Conservation (phyloP, 2,329 filamentous ascomycete species). For the Cercospora janseana region DNA sequence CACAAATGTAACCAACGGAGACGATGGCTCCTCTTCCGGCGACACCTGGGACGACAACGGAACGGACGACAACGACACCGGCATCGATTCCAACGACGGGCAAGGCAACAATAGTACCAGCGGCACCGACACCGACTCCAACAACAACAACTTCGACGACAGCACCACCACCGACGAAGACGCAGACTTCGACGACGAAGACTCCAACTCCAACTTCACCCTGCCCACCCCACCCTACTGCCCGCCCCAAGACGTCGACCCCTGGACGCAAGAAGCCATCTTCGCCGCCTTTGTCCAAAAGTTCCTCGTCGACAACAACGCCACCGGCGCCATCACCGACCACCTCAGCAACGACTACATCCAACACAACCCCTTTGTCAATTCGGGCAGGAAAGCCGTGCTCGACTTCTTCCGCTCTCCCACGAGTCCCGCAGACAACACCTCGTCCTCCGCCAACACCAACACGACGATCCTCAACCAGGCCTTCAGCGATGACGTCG, state of each 20-base stretch:
- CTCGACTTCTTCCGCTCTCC: neutral
- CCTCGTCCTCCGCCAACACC: neutral
- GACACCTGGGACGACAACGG: no score
- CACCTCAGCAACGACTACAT: slow-evolving; percentile 2
- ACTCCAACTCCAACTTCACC: neutral
- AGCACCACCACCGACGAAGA: no score
- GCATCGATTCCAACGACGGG: no score
- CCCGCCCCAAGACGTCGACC: neutral
- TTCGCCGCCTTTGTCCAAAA: neutral
- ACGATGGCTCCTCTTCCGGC: no score
- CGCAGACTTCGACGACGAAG: no score
- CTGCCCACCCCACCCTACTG: neutral
- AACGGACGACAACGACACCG: no score
- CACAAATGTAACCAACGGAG: no score
- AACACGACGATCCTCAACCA: neutral
- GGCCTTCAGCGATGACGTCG: neutral
- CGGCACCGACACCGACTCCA: no score
- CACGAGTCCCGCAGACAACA: no score
- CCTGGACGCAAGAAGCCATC: neutral
- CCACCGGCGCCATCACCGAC: neutral
- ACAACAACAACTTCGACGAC: no score
- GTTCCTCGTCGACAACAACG: slow-evolving; percentile 2
- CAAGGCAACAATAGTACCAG: no score
- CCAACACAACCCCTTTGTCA: slow-evolving; percentile 3
- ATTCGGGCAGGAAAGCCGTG: neutral